A percentile compares a stretch with the other conserved stretches of the same genome.
phyloP scores from a whole-genome alignment of 2,329 filamentous ascomycete genomes.

The Cladosporium sp. region DNA sequence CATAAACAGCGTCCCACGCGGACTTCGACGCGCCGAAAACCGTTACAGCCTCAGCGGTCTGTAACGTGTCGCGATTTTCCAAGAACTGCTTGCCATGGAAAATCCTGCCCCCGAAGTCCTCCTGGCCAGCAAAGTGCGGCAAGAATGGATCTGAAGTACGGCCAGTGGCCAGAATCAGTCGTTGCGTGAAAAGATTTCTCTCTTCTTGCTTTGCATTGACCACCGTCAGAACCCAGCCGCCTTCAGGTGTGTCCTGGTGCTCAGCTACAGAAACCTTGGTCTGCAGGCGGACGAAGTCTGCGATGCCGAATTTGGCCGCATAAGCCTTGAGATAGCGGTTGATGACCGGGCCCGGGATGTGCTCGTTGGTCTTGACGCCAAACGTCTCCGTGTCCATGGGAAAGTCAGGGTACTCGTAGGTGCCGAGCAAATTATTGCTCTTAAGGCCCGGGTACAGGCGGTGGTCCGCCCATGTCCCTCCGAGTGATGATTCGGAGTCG shows the following conservation, averaged over 20 bases:
- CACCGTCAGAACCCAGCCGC: conserved; percentile 23
- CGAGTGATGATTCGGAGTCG: conserved; percentile 47
- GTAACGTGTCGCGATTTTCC: conserved; percentile 38
- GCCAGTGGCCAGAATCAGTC: conserved; percentile 63
- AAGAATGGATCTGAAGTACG: conserved; percentile 59
- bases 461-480: conserved; percentile 69
- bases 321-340: conserved; percentile 60
- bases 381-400: conserved; percentile 58
- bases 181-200: conserved; percentile 35
- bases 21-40: conserved; percentile 65
- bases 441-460: conserved; percentile 69
- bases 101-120: conserved; percentile 53
- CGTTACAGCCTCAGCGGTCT: conserved; percentile 44
- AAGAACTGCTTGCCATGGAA: conserved; percentile 60
- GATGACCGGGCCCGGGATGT: conserved; percentile 60
- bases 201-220: neutral
- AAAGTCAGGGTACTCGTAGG: conserved; percentile 73
- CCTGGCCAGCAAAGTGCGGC: conserved; percentile 52
- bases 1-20: conserved; percentile 63
- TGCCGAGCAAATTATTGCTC: conserved; percentile 72
- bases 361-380: conserved; percentile 52
- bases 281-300: conserved; percentile 50
- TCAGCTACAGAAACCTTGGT: conserved; percentile 47
- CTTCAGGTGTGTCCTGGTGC: conserved; percentile 43
- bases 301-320: conserved; percentile 55